phyloP scores from a whole-genome alignment of 257 asterid genomes.

The Ilex aquifolium region DNA sequence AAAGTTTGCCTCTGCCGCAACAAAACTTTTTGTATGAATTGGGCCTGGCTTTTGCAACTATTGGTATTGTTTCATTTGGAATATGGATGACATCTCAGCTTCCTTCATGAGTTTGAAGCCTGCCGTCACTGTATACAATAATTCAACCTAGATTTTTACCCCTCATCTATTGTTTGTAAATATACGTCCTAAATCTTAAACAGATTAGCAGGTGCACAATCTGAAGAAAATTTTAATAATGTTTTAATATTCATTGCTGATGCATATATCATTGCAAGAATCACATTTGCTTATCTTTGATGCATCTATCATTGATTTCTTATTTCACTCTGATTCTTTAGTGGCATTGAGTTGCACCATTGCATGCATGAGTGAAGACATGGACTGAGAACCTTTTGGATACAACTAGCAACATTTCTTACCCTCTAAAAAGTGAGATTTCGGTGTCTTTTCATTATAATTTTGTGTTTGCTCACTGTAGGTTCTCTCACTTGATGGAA shows the following conservation, averaged over 20 bases:
- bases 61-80: constrained; percentile 67
- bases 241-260: neutral
- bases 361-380: no score
- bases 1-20: constrained; percentile 38
- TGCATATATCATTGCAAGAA: neutral
- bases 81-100: constrained; percentile 74
- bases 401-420: no score
- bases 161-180: neutral
- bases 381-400: no score
- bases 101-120: constrained; percentile 20
- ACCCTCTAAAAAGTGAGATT: no score
- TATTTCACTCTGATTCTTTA: no score
- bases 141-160: no score
- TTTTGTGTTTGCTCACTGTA: no score
- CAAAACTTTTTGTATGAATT: constrained; percentile 52
- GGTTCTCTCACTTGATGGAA: no score
- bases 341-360: no score
- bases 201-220: neutral
- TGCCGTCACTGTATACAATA: neutral
- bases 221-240: no score
- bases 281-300: neutral
- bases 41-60: constrained; percentile 67
- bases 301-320: no score
- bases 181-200: neutral
- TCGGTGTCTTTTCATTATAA: no score